Evolutionary conservation across 192 early-diverging fungal species (phyloP), one percentile per base, ranked within the genome.

Genomic region (Coemansia sp.): DNA sequence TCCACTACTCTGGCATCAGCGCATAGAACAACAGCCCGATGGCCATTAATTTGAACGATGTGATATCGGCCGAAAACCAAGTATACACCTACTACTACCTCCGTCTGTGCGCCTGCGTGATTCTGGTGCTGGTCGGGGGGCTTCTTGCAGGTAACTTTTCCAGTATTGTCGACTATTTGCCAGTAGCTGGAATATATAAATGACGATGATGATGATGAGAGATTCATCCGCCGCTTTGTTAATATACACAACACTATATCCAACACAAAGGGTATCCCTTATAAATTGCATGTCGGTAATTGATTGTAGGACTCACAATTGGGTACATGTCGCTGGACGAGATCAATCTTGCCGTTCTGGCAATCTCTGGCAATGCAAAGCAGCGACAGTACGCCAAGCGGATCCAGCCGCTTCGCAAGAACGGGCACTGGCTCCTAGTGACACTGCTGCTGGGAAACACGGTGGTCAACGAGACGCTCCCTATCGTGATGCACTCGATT

Each of bases 381-480:
- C 89, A 98, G 64, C 84, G 85, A 41, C 72, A 62, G 20, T 90
- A 94, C 64, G 97, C 97, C 0, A 86, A 74, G 12, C 79, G 88
- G n/a, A 95, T 97, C 67, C 85, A 87, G 71, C 95, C 95, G 17
- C 88, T 96, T 61, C 85, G 95, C 40, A 92, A 91, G 82, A 90
- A 94, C 76, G 89, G 88, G 4, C 96, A 98, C 67, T 93, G 95
- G 94, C 88, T 99, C 9, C 81, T 99, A 19, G 94, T 96, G 3
- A 97, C 96, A 16, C 76, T 99, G 41, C 75, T 99, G 13, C 73
- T 99, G 44, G 91, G 90, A 8, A 99, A 99, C 83, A 95, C 95
- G 1, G 84, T 99, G 40, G 88, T 98, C 49, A 99, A 99, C 81
- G 97, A 99, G 74, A 92, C 93, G 16, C 83, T 96, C 63, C 94